Conservation (phyloP, 768 basidiomycete species). For the Boletus rubropictus region DNA sequence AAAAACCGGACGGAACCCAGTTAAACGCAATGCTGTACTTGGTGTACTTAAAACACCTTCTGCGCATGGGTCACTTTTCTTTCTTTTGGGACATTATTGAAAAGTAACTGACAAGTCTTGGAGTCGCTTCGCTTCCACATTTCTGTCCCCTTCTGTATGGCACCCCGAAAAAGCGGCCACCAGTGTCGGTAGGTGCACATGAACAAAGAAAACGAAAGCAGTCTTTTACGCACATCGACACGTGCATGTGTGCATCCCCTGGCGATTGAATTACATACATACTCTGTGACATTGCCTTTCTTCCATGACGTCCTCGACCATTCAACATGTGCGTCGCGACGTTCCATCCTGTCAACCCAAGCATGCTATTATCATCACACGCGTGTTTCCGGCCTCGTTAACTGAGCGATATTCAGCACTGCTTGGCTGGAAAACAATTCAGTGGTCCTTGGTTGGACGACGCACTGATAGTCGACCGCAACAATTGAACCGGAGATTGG, state of each 20-base stretch:
- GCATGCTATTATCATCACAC: neutral
- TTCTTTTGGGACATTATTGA: too few species aligned
- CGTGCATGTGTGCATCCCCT: neutral
- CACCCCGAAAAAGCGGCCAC: neutral
- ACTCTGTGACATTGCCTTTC: neutral
- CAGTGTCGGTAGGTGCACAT: too few species aligned
- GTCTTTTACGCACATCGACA: too few species aligned
- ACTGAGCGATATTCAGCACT: too few species aligned
- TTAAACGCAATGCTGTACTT: neutral
- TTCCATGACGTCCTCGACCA: neutral
- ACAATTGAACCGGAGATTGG: constrained; percentile 1
- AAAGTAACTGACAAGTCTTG: too few species aligned
- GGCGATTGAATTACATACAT: neutral
- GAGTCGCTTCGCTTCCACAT: neutral
- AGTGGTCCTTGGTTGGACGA: too few species aligned
- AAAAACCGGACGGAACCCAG: neutral
- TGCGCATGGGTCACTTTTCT: too few species aligned
- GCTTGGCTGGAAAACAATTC: neutral
- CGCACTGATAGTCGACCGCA: too few species aligned
- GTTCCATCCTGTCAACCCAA: neutral
- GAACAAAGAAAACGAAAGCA: neutral
- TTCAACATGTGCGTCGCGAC: neutral
- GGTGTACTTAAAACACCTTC: neutral
- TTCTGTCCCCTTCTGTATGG: neutral
- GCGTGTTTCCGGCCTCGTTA: too few species aligned